phyloP scores from a whole-genome alignment of 1,139 yeast species.

The Yamadazyma mexicana region DNA sequence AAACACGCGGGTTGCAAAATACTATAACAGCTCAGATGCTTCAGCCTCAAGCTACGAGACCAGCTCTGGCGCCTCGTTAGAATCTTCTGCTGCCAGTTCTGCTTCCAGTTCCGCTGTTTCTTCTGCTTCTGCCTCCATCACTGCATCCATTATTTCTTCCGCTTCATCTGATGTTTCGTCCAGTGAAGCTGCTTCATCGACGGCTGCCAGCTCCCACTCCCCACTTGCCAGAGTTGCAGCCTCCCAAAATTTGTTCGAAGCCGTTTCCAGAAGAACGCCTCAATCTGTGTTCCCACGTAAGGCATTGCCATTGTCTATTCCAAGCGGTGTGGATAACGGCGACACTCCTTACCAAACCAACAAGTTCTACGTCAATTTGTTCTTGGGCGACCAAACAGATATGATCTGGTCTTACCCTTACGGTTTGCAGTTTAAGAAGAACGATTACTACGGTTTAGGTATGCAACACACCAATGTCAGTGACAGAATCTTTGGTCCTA shows the following conservation, averaged over 20 bases:
- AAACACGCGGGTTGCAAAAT: constrained; percentile 5
- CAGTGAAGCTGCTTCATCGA: neutral
- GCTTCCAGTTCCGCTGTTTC: constrained; percentile 12
- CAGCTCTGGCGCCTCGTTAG: constrained; percentile 1
- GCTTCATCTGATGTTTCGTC: constrained; percentile 7
- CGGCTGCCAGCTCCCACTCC: too few species aligned
- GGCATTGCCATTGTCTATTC: constrained; percentile 49
- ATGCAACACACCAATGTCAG: constrained; percentile 61
- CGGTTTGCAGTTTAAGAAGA: constrained; percentile 60
- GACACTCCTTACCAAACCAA: constrained; percentile 68
- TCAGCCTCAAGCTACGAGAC: constrained; percentile 1
- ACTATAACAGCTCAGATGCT: constrained; percentile 9
- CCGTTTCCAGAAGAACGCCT: constrained; percentile 52
- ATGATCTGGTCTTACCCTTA: constrained; percentile 84
- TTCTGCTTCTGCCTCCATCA: constrained; percentile 7
- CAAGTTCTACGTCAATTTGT: constrained; percentile 78
- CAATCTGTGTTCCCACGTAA: constrained; percentile 47
- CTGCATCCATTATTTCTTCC: constrained; percentile 12
- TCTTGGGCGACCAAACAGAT: constrained; percentile 62
- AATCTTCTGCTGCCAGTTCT: constrained; percentile 8
- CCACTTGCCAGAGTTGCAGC: constrained; percentile 5
- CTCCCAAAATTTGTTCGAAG: constrained; percentile 43
- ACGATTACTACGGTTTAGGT: constrained; percentile 57
- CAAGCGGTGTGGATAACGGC: constrained; percentile 48
- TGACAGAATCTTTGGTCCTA: constrained; percentile 68